Evolutionary conservation across 192 early-diverging fungal species (phyloP), one percentile per base, ranked within the genome.

Genomic region (Entomortierella chlamydospora): DNA sequence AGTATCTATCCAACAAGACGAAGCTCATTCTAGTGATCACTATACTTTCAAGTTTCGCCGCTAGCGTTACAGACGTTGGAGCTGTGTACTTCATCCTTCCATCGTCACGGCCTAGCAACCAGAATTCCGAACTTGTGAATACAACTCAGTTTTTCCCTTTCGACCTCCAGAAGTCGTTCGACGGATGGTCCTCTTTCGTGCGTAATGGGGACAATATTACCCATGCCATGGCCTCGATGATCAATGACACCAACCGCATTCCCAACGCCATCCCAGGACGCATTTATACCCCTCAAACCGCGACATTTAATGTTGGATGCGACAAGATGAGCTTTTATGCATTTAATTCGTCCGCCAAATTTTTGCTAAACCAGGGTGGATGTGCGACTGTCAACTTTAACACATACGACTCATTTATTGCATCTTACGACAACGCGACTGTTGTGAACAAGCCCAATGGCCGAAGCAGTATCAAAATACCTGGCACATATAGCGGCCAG

Each of bases 191-290:
- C 4, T 2, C 13, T 2, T 34, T 30, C 4, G 29, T 57, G 4
- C 28, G 2, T 7, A 30, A 34, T 57, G 55, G 55, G 34, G 29
- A 4, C 55, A 18, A 57, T 30, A 33, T 57, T 37, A 18, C 12
- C 31, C 5, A 57, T 8, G 55, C 31, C 10, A 33, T 57, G 31
- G 28, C 31, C 1, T 6, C 6, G 7, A 33, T 34, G 28, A 6
- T 57, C 2, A 57, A 33, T 34, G 31, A 57, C 31, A 31, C 55
- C 28, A 57, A 57, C 10, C 25, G 20, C 31, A 57, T 57, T n/a
- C 30, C 55, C 28, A 57, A 33, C 30, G 30, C 55, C 7, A 30
- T 33, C 5, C 9, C 7, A 13, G 55, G 55, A 31, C 29, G 20
- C 9, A 20, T 57, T 7, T 57, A 57, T 20, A 29, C 7, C 3